Evolutionary conservation across 345 rosid genomes (phyloP).

Genomic region (Syzygium aromaticum): DNA sequence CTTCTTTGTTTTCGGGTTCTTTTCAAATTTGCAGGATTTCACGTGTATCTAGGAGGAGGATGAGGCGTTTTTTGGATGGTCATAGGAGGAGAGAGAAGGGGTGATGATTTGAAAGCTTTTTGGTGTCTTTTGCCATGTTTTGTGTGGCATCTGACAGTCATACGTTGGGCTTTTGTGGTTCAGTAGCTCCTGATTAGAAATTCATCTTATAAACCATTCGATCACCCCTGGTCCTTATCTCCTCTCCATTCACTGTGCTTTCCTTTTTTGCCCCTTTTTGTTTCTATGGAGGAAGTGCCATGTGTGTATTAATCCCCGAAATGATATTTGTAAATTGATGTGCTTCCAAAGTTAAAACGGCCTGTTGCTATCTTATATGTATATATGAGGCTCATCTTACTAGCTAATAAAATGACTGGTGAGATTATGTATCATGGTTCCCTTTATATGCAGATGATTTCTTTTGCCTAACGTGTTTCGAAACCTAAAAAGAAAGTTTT

Average conservation of each 20-base stretch:
- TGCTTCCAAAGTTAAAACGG: neutral
- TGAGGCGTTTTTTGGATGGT: conserved; percentile 20
- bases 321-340: neutral
- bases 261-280: neutral
- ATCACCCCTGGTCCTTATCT: neutral
- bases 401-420: neutral
- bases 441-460: neutral
- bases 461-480: neutral
- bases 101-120: conserved; percentile 47
- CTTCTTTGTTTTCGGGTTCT: neutral
- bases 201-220: neutral
- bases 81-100: neutral
- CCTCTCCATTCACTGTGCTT: neutral
- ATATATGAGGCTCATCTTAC: neutral
- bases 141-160: conserved; percentile 48
- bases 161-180: conserved; percentile 54
- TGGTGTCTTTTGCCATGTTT: conserved; percentile 32
- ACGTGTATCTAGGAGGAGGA: conserved; percentile 28
- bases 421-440: neutral
- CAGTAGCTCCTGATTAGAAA: conserved; percentile 32
- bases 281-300: neutral
- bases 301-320: neutral
- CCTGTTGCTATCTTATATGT: neutral
- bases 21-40: conserved; percentile 9
- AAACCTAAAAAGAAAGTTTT: neutral